Base-by-base conservation (phyloP, 306 rosid genomes). In the Prunus mira region DNA sequence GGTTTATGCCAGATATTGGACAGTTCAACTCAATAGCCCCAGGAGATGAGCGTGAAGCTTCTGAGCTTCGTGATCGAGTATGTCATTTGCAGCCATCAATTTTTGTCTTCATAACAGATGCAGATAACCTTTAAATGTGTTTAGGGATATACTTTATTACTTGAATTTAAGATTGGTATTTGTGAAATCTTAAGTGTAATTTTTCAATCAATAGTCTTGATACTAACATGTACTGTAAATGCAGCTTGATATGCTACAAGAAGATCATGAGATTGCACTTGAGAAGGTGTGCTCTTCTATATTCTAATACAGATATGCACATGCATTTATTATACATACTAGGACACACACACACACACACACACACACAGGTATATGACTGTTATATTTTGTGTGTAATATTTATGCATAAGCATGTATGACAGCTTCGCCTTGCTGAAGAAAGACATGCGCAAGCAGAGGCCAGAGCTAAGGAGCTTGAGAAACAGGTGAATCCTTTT, bases 171-270 rank as follows among this genome's bases (percentile, higher is more conserved):
- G 72, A 45, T 71, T 28, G 76, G 73, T 79, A 27, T 71, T 55
- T 45, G 65, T 70, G 46, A 51, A 66, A 51, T 83, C 65, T 75
- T 67, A 64, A 52, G 25, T 65, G 20, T 64, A 13, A 51, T 67
- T 78, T 20, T 61, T 27, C 45, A 73, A 75, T n/a, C 24, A 65
- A 38, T 84, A 15, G 51, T 72, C 45, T 38, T 58, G 69, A 84
- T 75, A 61, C 83, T 85, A 79, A 83, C 81, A 72, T 69, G 65
- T 55, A 32, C 34, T 69, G 41, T 76, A 80, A 72, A 84, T 86
- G 86, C 97, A 96, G 99, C 98, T 96, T 75, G 99, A 96, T 84
- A 92, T 96, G 97, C 83, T 96, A 75, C 93, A 89, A 82, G 98
- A 93, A 77, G 98, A 91, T 81, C 89, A 93, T 30, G 93, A 85